Percentiles rank a stretch among this genome's conserved stretches.
Evolutionary conservation across 306 rosid species (phyloP).

Genomic region (Medicago ruthenica): DNA sequence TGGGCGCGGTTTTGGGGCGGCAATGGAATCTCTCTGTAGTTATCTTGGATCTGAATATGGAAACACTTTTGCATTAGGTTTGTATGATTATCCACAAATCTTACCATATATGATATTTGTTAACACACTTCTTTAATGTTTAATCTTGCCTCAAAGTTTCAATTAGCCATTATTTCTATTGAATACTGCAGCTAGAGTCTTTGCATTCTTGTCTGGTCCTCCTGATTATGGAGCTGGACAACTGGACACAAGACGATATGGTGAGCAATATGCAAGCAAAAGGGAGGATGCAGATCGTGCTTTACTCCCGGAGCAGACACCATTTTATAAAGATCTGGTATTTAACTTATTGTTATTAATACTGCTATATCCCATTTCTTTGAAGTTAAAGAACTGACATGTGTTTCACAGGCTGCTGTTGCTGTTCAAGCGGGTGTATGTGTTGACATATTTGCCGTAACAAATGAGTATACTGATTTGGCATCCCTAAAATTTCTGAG

Average conservation of each 20-base stretch:
- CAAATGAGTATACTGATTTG: slow-evolving; percentile 95
- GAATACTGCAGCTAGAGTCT: slow-evolving; percentile 80
- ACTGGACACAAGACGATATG: slow-evolving; percentile 91
- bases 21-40: slow-evolving; percentile 90
- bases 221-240: slow-evolving; percentile 98
- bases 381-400: slow-evolving; percentile 50
- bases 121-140: slow-evolving; percentile 19
- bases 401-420: slow-evolving; percentile 82
- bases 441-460: slow-evolving; percentile 94
- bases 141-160: slow-evolving; percentile 34
- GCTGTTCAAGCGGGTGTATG: slow-evolving; percentile 99
- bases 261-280: slow-evolving; percentile 98
- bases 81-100: slow-evolving; percentile 42
- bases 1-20: slow-evolving; percentile 92
- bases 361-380: slow-evolving; percentile 24
- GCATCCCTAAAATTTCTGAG: slow-evolving; percentile 91
- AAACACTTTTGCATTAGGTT: slow-evolving; percentile 94
- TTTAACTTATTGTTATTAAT: slow-evolving; percentile 36
- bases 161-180: slow-evolving; percentile 46
- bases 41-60: slow-evolving; percentile 98
- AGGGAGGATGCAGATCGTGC: slow-evolving; percentile 98
- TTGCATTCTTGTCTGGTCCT: slow-evolving; percentile 92
- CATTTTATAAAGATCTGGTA: slow-evolving; percentile 94
- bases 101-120: slow-evolving; percentile 36
- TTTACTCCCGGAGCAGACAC: slow-evolving; percentile 96